Evolutionary conservation across 139 green algal genomes (phyloP), one percentile per base, ranked within the genome.

Genomic region (Trebouxia sp.): DNA sequence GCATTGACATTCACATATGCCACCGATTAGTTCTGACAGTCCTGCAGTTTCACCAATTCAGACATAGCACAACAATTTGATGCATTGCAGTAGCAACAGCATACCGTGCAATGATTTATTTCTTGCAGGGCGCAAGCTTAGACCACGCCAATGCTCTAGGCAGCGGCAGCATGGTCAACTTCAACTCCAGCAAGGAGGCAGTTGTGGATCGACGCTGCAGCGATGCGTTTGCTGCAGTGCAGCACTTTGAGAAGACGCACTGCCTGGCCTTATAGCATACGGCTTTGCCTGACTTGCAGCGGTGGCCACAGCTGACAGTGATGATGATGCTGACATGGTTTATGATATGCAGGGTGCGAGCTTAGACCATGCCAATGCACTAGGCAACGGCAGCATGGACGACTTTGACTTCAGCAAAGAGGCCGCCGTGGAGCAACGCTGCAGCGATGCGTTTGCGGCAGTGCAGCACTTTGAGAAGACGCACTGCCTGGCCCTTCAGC

Each of bases 241-340:
- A 83, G 55, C 72, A 88, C 42, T 96, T 95, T 86, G 91, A 94
- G 83, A 76, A 65, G 50, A 92, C 84, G 32, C 91, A 94, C 80
- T 89, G 89, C 56, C 80, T 93, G 62, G 47, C 24, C 35, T 67
- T 91, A 41, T 76, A 91, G 51, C 90, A 90, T 74, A 96, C 96
- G 92, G 85, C 87, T n/a, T 75, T 84, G 28, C 17, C 55, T 20
- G 90, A 91, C 83, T 53, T 96, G 76, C 84, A 95, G n/a, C n/a
- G n/a, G n/a, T n/a, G n/a, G n/a, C n/a, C n/a, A n/a, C n/a, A n/a
- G n/a, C n/a, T n/a, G n/a, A n/a, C n/a, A n/a, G n/a, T n/a, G n/a
- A n/a, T n/a, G n/a, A n/a, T n/a, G n/a, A n/a, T n/a, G n/a, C n/a
- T n/a, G n/a, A n/a, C n/a, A n/a, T n/a, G n/a, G n/a, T n/a, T n/a